phyloP scores from a whole-genome alignment of 108 stramenopile genomes.

The Pelagomonas calceolata region DNA sequence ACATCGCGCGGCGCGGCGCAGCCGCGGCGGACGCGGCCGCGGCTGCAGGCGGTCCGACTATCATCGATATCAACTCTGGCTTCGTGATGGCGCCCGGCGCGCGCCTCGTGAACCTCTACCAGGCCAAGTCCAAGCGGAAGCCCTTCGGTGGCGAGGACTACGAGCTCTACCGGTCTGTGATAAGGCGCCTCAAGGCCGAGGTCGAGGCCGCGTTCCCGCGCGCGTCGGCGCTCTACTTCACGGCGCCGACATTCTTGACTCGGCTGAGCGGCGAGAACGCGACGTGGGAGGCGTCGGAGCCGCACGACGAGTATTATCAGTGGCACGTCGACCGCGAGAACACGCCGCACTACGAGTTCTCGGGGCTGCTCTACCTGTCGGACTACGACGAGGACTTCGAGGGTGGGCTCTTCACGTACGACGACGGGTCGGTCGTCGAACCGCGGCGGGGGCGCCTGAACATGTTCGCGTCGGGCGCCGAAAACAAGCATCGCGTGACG shows the following conservation, averaged over 20 bases:
- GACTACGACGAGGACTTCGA: constrained; percentile 21
- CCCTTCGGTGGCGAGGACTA: constrained; percentile 12
- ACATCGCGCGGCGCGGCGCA: constrained; percentile 22
- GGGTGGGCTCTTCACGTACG: constrained; percentile 25
- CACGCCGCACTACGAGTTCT: constrained; percentile 37
- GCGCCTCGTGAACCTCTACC: constrained; percentile 23
- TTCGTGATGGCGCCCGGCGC: constrained; percentile 8
- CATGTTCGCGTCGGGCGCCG: constrained; percentile 23
- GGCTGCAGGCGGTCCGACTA: constrained; percentile 19
- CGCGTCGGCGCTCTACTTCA: constrained; percentile 14
- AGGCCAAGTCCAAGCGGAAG: not conserved
- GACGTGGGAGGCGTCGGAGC: constrained; percentile 15
- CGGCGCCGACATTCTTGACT: constrained; percentile 38
- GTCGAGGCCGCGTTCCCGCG: constrained; percentile 5
- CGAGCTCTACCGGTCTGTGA: constrained; percentile 14
- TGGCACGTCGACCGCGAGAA: constrained; percentile 35
- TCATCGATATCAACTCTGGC: constrained; percentile 26
- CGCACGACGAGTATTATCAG: constrained; percentile 41
- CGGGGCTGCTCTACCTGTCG: constrained; percentile 33
- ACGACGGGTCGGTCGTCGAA: not conserved
- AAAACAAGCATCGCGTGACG: constrained; percentile 26
- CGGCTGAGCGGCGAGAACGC: constrained; percentile 14
- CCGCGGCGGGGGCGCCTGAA: constrained; percentile 19
- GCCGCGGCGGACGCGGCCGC: not conserved
- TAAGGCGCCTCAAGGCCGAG: constrained; percentile 3